Evolutionary conservation across 768 basidiomycete species (phyloP).

Genomic region (Lactarius quietus): DNA sequence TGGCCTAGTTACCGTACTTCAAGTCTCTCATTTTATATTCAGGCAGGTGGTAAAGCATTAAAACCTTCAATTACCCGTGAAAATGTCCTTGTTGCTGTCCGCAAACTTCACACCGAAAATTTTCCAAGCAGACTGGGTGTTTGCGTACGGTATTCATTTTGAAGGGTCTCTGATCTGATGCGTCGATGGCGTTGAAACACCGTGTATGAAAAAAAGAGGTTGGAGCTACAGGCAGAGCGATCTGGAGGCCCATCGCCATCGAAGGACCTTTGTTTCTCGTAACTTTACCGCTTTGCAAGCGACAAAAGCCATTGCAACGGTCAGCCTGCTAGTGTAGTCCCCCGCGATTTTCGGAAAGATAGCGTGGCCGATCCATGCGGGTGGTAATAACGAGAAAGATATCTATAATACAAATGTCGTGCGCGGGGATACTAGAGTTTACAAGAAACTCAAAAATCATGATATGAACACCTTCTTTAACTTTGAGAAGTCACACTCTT

Average conservation of each 20-base stretch:
- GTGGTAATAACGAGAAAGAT: neutral
- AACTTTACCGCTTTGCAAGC: neutral
- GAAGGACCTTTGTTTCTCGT: neutral
- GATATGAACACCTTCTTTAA: slow-evolving; percentile 91
- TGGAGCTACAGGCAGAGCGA: neutral
- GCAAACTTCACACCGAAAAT: neutral
- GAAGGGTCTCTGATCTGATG: slow-evolving; percentile 1
- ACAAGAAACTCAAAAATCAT: slow-evolving; percentile 35
- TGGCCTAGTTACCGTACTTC: neutral
- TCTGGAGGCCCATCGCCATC: neutral
- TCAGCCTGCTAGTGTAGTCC: neutral
- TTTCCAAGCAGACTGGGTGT: neutral
- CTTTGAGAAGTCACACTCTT: slow-evolving; percentile 57
- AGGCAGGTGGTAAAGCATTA: neutral
- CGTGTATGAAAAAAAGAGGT: neutral
- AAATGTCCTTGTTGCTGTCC: neutral
- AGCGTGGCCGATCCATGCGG: neutral
- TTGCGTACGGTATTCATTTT: neutral
- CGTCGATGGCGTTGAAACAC: neutral
- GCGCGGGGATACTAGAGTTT: neutral
- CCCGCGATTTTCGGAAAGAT: neutral
- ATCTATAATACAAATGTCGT: slow-evolving; percentile 5
- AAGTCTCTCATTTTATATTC: neutral
- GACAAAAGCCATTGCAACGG: neutral
- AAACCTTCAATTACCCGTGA: neutral